These are phyloP conservation scores for Hypoxylon lienhwacheense DNA, from an alignment of 495 filamentous ascomycete species.

Conservation along the genomic window DNA sequence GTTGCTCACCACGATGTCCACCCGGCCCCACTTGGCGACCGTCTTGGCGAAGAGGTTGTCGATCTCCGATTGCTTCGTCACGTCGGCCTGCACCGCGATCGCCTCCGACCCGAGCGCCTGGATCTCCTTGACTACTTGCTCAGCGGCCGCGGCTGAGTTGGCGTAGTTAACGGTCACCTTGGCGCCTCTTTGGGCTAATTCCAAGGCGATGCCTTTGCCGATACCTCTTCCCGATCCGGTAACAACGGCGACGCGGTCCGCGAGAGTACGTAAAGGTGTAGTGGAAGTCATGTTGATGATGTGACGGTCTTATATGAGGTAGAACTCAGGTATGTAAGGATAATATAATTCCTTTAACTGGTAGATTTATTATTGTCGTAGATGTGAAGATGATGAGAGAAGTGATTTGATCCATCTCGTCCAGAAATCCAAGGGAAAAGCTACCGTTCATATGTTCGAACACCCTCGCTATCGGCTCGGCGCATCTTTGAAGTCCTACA, in stretches of 20 bases:
- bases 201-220: constrained; percentile 9
- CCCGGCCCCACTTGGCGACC: neutral
- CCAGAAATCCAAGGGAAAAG: no score
- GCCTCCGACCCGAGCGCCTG: constrained; percentile 3
- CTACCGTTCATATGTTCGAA: no score
- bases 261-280: constrained; percentile 1
- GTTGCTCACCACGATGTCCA: constrained; percentile 19
- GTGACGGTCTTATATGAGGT: neutral
- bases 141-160: constrained; percentile 1
- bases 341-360: no score
- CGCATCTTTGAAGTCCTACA: no score
- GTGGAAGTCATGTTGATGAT: neutral
- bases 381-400: no score
- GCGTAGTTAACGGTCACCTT: constrained; percentile 14
- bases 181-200: constrained; percentile 12
- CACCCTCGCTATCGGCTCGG: no score
- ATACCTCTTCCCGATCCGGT: constrained; percentile 15
- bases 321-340: neutral
- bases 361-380: no score
- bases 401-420: no score
- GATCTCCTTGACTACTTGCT: constrained; percentile 4
- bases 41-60: constrained; percentile 14
- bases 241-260: constrained; percentile 10
- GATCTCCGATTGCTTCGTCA: neutral
- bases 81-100: constrained; percentile 11